Conservation (phyloP, 2,329 filamentous ascomycete species). For the Xylaria sp. region DNA sequence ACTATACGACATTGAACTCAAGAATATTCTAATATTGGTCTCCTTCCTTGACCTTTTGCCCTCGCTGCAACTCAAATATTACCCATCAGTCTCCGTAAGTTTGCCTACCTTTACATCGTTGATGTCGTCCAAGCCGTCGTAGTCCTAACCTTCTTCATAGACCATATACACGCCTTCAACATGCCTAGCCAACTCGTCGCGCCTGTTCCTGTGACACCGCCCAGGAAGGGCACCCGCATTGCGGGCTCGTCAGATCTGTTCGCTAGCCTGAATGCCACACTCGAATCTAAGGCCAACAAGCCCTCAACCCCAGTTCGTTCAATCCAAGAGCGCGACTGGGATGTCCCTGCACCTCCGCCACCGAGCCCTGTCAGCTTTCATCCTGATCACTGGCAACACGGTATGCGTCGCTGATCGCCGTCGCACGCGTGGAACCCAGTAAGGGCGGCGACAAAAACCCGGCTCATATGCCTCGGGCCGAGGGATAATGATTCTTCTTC, state of each 20-base stretch:
- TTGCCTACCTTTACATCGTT: background rate
- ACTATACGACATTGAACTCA: constrained; percentile 16
- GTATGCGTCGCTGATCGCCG: constrained; percentile 48
- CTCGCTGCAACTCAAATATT: background rate
- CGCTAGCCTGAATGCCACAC: constrained; percentile 63
- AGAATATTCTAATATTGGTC: constrained; percentile 22
- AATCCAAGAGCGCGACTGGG: constrained; percentile 69
- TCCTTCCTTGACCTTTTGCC: constrained; percentile 8
- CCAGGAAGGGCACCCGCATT: constrained; percentile 58
- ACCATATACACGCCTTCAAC: constrained; percentile 40
- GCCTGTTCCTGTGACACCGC: constrained; percentile 60
- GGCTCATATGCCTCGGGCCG: constrained; percentile 14
- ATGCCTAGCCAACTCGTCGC: constrained; percentile 60
- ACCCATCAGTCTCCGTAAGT: constrained; percentile 21
- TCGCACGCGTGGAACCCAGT: constrained; percentile 7
- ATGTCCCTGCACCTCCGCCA: constrained; percentile 72
- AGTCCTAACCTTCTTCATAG: constrained; percentile 23
- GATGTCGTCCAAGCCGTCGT: background rate
- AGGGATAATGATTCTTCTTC: constrained; percentile 34
- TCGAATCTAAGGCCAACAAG: constrained; percentile 57
- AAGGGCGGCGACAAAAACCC: constrained; percentile 7
- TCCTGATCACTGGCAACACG: constrained; percentile 64
- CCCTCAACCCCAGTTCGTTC: constrained; percentile 60
- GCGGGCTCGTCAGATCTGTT: constrained; percentile 63
- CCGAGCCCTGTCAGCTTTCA: constrained; percentile 72